A percentile compares a stretch with the other conserved stretches of the same genome.
phyloP scores from a whole-genome alignment of 2,329 filamentous ascomycete species.

The Penicillium hordei region DNA sequence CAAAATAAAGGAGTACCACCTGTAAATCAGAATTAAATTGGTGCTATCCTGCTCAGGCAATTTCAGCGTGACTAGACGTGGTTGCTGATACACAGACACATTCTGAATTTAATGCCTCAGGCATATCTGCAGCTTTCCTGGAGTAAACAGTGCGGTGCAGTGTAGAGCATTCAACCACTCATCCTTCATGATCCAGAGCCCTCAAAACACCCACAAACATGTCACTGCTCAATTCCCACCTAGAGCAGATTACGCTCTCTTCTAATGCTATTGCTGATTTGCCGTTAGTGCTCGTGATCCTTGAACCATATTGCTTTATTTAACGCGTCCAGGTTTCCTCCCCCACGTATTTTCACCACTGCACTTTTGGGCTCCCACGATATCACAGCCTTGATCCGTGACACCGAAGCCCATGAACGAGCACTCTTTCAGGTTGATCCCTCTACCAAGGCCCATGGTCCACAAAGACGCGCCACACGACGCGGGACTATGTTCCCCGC shows the following conservation, averaged over 20 bases:
- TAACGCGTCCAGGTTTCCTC: constrained; percentile 66
- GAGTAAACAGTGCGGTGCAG: constrained; percentile 8
- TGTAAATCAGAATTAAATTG: neutral
- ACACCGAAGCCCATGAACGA: constrained; percentile 91
- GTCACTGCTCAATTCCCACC: constrained; percentile 68
- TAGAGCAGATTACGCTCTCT: constrained; percentile 76
- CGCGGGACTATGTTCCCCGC: constrained; percentile 52
- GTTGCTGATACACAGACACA: neutral
- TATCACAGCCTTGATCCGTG: constrained; percentile 90
- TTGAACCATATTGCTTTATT: neutral
- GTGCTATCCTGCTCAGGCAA: neutral
- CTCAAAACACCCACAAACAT: constrained; percentile 45
- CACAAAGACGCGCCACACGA: constrained; percentile 48
- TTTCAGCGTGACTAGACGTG: neutral
- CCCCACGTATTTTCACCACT: constrained; percentile 93
- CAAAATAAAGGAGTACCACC: neutral
- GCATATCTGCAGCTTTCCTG: constrained; percentile 5
- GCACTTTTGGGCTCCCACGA: constrained; percentile 84
- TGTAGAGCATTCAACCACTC: neutral
- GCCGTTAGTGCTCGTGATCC: constrained; percentile 54
- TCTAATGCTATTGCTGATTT: constrained; percentile 73
- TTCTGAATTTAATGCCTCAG: constrained; percentile 8
- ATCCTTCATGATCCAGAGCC: neutral
- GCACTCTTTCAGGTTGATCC: constrained; percentile 91
- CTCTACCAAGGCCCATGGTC: constrained; percentile 54